Evolutionary conservation across 2,329 filamentous ascomycete species (phyloP), one percentile per base, ranked within the genome.

Genomic region (Aspergillus jensenii): DNA sequence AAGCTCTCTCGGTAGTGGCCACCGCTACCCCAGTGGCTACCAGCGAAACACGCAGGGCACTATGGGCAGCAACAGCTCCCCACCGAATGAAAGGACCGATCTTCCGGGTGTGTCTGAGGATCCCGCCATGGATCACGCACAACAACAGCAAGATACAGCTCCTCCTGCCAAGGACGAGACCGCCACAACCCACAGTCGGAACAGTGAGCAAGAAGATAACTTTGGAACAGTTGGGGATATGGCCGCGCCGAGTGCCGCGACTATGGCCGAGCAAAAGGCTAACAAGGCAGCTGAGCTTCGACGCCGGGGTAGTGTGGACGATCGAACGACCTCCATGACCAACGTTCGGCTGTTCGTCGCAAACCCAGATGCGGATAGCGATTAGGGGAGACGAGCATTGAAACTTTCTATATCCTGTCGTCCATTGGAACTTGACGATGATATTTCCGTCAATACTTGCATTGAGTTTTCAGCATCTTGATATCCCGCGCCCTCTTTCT

Each of bases 161-260:
- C 68, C 64, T 6, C 68, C 70, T 33, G 53, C 61, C 46, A 66
- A 67, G 54, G 66, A 70, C 48, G 67, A 74, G 58, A 59, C 65
- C n/a, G 62, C 65, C 6, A 73, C 68, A 17, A 68, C 60, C 25
- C 63, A 74, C 51, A 73, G 69, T 35, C 65, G 67, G 15, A 69
- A 67, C 41, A 73, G 70, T 49, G 73, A 77, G 31, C 74, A 78
- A 40, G 82, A 84, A 60, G 79, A 82, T 58, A 78, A 76, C 54
- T 86, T 86, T 67, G 84, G 83, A 25, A 76, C 78, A 5, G 69
- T 84, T 39, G 80, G 80, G 19, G 78, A 81, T 33, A 79, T 87
- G 71, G 70, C 76, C 64, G 72, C 76, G 55, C 74, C 79, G 2
- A 76, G 65, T 61, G 72, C 77, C 11, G 74, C 71, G 21, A 76